Evolutionary conservation across 331 rosid species (phyloP), one percentile per base, ranked within the genome.

Genomic region (Malus hybrid): DNA sequence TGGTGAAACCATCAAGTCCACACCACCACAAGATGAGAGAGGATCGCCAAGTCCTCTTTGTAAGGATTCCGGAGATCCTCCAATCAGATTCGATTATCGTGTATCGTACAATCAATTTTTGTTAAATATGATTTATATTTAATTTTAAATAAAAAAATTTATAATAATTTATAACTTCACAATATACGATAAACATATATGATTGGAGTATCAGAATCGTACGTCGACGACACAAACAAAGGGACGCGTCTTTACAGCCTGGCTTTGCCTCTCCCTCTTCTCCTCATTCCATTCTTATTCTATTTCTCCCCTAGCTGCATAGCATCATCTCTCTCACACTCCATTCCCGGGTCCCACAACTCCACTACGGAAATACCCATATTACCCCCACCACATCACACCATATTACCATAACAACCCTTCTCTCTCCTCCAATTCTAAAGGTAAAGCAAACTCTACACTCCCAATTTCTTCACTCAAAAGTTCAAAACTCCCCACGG

Each of bases 161-260:
- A 31, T 3, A 31, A 31, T 31, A 31, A 31, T 31, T 31, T 31
- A 3, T 31, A 5, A 31, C 3, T 4, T 5, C 5, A 31, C 5
- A 0, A 31, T 31, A 4, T 31, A 31, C 5, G 32, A 31, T 28
- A 28, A 28, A 28, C 29, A 28, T 2, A 28, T 28, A 3, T 34
- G 39, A 34, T 34, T 34, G 2, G 2, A 39, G 22, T 29, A 33
- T 15, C 34, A n/a, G 5, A 42, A 1, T 42, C 5, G 5, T n/a
- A 28, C 18, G 19, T 19, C 7, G 48, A 69, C 61, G 55, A 34
- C 71, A n/a, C 71, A 36, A 33, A 12, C 54, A 32, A 64, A 1
- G 8, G 18, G 20, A 80, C 88, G 76, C 83, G 79, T 67, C 77
- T 60, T 79, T 86, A 86, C 90, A 90, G 90, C 83, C 89, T 88